Base-by-base conservation (phyloP, 2,329 filamentous ascomycete genomes). In the Phoma sp. region DNA sequence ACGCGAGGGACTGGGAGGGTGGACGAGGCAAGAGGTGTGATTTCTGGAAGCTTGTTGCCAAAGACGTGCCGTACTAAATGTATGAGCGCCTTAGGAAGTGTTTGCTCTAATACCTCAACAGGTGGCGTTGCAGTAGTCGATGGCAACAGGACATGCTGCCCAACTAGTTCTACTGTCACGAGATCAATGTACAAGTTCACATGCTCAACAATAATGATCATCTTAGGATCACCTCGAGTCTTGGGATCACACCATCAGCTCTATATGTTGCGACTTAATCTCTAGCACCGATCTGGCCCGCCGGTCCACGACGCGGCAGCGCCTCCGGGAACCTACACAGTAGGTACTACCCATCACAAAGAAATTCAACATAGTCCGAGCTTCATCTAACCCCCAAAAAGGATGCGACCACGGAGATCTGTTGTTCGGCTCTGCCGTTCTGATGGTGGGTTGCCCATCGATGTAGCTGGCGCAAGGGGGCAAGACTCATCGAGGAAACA, bases 1-100 rank as follows among this genome's bases (percentile, higher is more conserved):
- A 73, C 59, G 71, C 63, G 24, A 39, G 57, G 29, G 50, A 57
- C 13, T 74, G 70, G 71, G 71, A 74, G 39, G 71, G 71, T 8
- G 70, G 71, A 24, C 44, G 71, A 3, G 71, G 70, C 3, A 56
- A 60, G 43, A 59, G 72, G 40, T 74, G 72, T 60, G 57, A 67
- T 9, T 74, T 68, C 60, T 74, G 72, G 71, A 58, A 61, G 54
- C 51, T 46, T 25, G 43, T 61, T n/a, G 65, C 65, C n/a, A 54
- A 41, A 6, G 65, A 64, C 31, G 64, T 71, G 25, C 68, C 68
- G 22, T 67, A 68, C 44, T 66, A 58, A 25, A 22, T 38, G 15
- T 38, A 22, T 1, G 10, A 12, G 29, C 21, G 2, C 8, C 2
- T 9, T 17, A 17, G 15, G 7, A 35, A 35, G n/a, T 17, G 15